phyloP scores from a whole-genome alignment of 1,139 yeast genomes.

The Sugiyamaella grinbergsii region DNA sequence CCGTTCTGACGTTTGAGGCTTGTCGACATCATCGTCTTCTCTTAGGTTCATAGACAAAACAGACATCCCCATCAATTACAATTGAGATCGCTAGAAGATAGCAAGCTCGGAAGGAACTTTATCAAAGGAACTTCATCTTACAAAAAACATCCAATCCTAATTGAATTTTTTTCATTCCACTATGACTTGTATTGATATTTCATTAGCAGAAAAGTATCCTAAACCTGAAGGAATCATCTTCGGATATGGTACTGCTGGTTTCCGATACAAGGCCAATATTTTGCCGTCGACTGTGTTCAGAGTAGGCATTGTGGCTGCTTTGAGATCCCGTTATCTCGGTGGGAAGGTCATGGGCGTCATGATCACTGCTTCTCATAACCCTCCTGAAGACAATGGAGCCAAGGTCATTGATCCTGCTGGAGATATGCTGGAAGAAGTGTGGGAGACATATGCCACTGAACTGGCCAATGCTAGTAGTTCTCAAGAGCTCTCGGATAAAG shows the following conservation, averaged over 20 bases:
- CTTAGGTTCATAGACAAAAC: no score
- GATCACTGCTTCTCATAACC: slow-evolving; percentile 98
- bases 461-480: slow-evolving; percentile 67
- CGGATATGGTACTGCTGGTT: slow-evolving; percentile 95
- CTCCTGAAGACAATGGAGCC: slow-evolving; percentile 95
- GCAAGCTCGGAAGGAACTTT: no score
- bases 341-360: slow-evolving; percentile 76
- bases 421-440: slow-evolving; percentile 79
- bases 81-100: no score
- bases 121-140: no score
- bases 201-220: slow-evolving; percentile 23
- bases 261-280: slow-evolving; percentile 70
- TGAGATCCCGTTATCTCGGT: slow-evolving; percentile 69
- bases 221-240: slow-evolving; percentile 49
- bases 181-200: slow-evolving; percentile 10
- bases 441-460: slow-evolving; percentile 83
- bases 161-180: not conserved
- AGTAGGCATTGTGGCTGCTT: slow-evolving; percentile 77
- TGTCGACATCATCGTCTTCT: not conserved
- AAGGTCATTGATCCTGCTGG: slow-evolving; percentile 93
- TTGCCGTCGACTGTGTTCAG: slow-evolving; percentile 84
- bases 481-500: slow-evolving; percentile 42
- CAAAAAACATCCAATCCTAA: no score
- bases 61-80: no score
- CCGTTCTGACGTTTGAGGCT: not conserved